Evolutionary conservation across 768 basidiomycete species (phyloP).

Genomic region (Macrolepiota fuliginosa): DNA sequence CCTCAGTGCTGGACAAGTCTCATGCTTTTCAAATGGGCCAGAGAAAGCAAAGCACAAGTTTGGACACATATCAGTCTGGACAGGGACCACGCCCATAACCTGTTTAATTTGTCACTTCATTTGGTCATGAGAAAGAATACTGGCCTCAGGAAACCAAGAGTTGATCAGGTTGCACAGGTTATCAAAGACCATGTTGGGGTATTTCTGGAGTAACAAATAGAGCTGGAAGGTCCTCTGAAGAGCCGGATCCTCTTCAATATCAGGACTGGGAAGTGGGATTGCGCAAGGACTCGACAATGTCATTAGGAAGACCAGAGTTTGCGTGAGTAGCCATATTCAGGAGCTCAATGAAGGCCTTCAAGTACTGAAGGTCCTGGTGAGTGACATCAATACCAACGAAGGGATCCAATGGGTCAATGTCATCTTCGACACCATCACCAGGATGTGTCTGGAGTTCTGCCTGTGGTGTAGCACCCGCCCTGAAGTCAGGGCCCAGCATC

Average conservation of each 20-base stretch:
- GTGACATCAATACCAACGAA: not conserved
- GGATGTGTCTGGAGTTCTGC: too few species aligned
- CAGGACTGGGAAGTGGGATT: not conserved
- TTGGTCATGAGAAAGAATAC: not conserved
- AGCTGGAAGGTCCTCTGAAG: not conserved
- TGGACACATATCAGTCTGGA: not conserved
- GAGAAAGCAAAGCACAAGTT: not conserved
- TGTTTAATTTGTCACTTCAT: not conserved
- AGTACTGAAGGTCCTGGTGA: not conserved
- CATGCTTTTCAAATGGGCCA: not conserved
- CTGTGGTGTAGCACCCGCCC: too few species aligned
- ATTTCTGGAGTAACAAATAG: not conserved
- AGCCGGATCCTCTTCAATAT: not conserved
- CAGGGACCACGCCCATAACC: not conserved
- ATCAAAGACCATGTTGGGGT: not conserved
- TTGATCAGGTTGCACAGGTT: not conserved
- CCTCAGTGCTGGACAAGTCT: not conserved
- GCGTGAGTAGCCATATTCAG: not conserved
- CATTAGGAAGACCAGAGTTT: not conserved
- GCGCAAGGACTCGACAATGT: not conserved
- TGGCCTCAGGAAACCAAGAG: not conserved
- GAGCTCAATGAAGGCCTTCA: not conserved
- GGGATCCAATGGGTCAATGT: too few species aligned
- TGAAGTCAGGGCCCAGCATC: too few species aligned
- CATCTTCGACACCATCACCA: too few species aligned